Conservation (phyloP, 768 basidiomycete genomes). For the Galerina marginata region DNA sequence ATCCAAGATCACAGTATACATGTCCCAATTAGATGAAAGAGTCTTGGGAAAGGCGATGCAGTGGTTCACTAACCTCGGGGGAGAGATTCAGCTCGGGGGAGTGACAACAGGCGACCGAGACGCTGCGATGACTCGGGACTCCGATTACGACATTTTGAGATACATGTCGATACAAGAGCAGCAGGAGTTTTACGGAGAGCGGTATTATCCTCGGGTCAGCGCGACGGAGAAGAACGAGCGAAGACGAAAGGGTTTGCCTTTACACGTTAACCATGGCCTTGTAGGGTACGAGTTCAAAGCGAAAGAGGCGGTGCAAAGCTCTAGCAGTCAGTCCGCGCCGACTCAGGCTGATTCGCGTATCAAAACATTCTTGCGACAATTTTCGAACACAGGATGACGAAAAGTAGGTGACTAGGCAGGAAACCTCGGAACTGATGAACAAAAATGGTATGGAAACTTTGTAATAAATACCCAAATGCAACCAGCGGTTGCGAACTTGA, state of each 20-base stretch:
- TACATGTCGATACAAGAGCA: constrained; percentile 31
- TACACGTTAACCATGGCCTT: constrained; percentile 14
- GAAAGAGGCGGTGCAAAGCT: background rate
- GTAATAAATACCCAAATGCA: no score
- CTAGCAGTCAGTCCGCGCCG: no score
- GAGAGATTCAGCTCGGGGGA: constrained; percentile 25
- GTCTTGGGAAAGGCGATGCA: constrained; percentile 3
- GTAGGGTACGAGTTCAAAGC: background rate
- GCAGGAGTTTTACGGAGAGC: constrained; percentile 24
- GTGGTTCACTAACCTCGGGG: constrained; percentile 24
- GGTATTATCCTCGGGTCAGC: constrained; percentile 27
- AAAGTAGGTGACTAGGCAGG: no score
- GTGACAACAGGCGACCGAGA: constrained; percentile 24
- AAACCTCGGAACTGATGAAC: no score
- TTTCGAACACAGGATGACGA: no score
- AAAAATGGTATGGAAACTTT: no score
- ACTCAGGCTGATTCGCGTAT: no score
- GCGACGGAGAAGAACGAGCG: constrained; percentile 32
- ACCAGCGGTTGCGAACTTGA: no score
- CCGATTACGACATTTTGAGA: constrained; percentile 30
- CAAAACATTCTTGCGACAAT: no score
- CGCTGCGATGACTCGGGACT: constrained; percentile 31
- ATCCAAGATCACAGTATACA: constrained; percentile 27
- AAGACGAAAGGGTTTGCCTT: constrained; percentile 24
- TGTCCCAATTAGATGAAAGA: constrained; percentile 24